Conservation (phyloP, 108 stramenopile genomes). For the Discostella stelligeroides region DNA sequence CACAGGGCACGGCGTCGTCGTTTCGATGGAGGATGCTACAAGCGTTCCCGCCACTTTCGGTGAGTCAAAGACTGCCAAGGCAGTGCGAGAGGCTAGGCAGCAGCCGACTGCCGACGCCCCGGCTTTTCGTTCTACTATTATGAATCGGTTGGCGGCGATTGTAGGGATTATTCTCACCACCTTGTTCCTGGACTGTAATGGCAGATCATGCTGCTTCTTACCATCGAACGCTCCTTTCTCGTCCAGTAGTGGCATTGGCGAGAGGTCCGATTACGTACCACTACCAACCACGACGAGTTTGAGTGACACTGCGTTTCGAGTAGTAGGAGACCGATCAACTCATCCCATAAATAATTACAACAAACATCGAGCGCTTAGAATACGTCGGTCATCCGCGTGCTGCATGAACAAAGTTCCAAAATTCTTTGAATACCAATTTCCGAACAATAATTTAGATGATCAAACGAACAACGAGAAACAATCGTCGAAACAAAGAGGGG, state of each 20-base stretch:
- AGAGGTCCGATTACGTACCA: background rate
- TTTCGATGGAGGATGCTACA: too few relatives aligned
- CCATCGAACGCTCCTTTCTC: slow-evolving; percentile 2
- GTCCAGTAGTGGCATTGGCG: background rate
- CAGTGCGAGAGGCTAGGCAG: too few relatives aligned
- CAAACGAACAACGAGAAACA: slow-evolving; percentile 11
- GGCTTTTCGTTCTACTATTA: background rate
- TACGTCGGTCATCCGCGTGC: background rate
- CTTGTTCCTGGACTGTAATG: background rate
- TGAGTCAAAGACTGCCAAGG: too few relatives aligned
- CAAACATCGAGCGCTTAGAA: background rate
- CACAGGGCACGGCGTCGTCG: too few relatives aligned
- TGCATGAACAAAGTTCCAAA: slow-evolving; percentile 22
- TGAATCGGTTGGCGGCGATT: slow-evolving; percentile 7
- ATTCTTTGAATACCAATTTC: slow-evolving; percentile 12
- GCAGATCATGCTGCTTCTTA: slow-evolving; percentile 12
- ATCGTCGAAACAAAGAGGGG: slow-evolving; percentile 17
- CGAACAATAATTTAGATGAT: too few relatives aligned
- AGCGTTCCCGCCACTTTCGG: too few relatives aligned
- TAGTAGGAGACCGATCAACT: background rate
- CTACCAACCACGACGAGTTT: background rate
- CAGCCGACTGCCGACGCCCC: too few relatives aligned
- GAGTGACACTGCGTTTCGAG: background rate
- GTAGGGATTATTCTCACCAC: slow-evolving; percentile 9
- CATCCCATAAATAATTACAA: slow-evolving; percentile 13